Evolutionary conservation across 768 basidiomycete genomes (phyloP).

Genomic region (Boletus sensibilis): DNA sequence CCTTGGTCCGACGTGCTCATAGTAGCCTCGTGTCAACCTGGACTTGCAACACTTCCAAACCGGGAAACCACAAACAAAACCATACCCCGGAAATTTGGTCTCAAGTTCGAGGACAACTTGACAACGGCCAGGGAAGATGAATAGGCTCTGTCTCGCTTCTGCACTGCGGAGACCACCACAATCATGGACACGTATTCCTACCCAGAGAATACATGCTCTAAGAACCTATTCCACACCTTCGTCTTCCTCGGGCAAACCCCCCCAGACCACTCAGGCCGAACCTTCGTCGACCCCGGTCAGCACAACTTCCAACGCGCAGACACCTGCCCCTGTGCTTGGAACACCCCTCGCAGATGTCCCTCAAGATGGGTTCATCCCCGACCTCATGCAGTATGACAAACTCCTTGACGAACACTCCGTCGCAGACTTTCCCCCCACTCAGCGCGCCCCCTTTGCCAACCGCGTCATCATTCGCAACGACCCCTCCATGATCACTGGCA

Average conservation of each 20-base stretch:
- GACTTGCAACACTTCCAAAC: conserved; percentile 12
- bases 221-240: conserved; percentile 21
- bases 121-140: conserved; percentile 19
- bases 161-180: conserved; percentile 12
- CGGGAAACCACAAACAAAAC: conserved; percentile 21
- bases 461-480: conserved; percentile 69
- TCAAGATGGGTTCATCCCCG: conserved; percentile 42
- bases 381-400: conserved; percentile 63
- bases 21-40: conserved; percentile 1
- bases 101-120: neutral
- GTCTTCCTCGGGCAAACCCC: conserved; percentile 5
- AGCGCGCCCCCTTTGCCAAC: conserved; percentile 54
- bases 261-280: conserved; percentile 2
- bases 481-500: conserved; percentile 58
- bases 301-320: neutral
- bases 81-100: conserved; percentile 17
- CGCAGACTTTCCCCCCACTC: conserved; percentile 50
- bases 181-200: conserved; percentile 1
- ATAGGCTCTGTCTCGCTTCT: conserved; percentile 22
- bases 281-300: conserved; percentile 1
- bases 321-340: conserved; percentile 11
- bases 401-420: conserved; percentile 61
- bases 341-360: conserved; percentile 20
- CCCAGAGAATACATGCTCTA: neutral
- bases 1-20: conserved; percentile 20